Conservation (phyloP, 495 filamentous ascomycete species). For the Penicillium canescens region DNA sequence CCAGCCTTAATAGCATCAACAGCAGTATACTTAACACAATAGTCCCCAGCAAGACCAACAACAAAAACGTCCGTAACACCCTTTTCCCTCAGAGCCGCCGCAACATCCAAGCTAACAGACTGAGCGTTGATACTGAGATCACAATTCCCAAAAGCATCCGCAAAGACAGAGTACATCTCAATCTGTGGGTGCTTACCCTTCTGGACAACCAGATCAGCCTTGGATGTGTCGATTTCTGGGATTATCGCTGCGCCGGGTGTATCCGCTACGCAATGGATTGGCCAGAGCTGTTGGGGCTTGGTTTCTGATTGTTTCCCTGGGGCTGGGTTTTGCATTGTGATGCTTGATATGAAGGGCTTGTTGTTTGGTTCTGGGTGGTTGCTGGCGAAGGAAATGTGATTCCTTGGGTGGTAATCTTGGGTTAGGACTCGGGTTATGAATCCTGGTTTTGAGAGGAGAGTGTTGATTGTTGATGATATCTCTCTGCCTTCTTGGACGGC, state of each 20-base stretch:
- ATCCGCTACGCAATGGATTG: conserved; percentile 79
- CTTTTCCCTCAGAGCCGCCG: conserved; percentile 50
- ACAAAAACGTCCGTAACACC: conserved; percentile 77
- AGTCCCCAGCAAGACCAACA: conserved; percentile 84
- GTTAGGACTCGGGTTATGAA: conserved; percentile 78
- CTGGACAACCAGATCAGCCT: conserved; percentile 64
- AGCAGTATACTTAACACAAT: conserved; percentile 82
- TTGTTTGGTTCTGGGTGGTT: conserved; percentile 71
- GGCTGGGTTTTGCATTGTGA: conserved; percentile 66
- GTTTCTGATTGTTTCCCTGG: conserved; percentile 58
- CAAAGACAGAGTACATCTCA: conserved; percentile 93
- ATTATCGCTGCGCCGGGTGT: conserved; percentile 74
- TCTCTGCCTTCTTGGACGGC: conserved; percentile 71
- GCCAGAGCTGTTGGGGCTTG: conserved; percentile 78
- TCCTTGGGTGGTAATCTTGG: conserved; percentile 81
- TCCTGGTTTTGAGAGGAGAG: conserved; percentile 64
- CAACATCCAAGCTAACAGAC: conserved; percentile 62
- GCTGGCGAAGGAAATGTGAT: conserved; percentile 87
- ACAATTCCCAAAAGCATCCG: conserved; percentile 66
- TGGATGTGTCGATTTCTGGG: conserved; percentile 63
- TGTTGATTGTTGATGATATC: conserved; percentile 71
- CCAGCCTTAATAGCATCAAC: conserved; percentile 74
- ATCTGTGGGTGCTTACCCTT: conserved; percentile 74
- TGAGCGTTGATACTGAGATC: conserved; percentile 32
- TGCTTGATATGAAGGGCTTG: conserved; percentile 61